These are phyloP conservation scores for Eucalyptus tenuipes DNA, from an alignment of 345 rosid species.

Conservation along the genomic window DNA sequence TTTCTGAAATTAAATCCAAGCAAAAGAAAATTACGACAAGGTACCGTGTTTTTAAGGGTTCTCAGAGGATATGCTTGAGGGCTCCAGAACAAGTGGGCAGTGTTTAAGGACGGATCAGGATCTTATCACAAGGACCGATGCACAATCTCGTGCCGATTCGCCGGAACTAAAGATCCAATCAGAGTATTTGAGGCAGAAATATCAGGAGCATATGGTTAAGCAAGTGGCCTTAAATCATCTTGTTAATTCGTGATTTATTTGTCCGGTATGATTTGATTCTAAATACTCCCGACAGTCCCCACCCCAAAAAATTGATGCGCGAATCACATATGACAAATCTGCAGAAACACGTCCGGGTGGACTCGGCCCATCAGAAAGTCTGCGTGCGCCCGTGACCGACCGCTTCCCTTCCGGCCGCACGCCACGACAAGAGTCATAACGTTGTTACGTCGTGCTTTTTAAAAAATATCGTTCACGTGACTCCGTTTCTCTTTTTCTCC, in stretches of 20 bases:
- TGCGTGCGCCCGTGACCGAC: slow-evolving; percentile 31
- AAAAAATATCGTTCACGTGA: background rate
- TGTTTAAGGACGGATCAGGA: background rate
- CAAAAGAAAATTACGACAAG: background rate
- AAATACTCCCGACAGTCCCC: background rate
- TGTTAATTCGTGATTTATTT: background rate
- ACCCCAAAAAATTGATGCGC: background rate
- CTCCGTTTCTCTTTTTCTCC: background rate
- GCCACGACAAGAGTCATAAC: background rate
- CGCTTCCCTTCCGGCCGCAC: background rate
- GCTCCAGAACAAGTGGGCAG: background rate
- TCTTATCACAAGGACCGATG: background rate
- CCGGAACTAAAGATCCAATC: background rate
- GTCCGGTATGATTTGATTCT: background rate
- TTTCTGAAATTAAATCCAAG: background rate
- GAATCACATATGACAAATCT: background rate
- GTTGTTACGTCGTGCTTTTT: background rate
- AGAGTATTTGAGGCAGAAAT: background rate
- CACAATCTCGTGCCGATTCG: background rate
- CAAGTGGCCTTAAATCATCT: background rate
- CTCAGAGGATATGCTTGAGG: background rate
- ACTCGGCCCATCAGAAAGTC: background rate
- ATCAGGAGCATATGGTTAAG: background rate
- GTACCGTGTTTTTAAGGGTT: background rate
- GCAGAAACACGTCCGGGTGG: background rate